Conservation (phyloP, 768 basidiomycete genomes). For the Tulasnella sp. region DNA sequence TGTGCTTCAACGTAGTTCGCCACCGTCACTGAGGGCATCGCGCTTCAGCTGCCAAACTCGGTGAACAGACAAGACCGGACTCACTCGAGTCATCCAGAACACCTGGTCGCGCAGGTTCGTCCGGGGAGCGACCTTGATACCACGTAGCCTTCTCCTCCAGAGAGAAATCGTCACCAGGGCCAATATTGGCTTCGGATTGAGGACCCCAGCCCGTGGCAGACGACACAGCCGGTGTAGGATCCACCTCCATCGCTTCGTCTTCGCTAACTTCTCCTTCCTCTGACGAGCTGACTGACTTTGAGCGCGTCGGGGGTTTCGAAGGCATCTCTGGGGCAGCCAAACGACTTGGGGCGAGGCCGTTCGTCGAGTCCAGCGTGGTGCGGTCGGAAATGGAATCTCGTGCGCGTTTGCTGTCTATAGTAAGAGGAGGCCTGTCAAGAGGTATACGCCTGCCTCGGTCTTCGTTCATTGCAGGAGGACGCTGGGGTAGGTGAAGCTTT, state of each 20-base stretch:
- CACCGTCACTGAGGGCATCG: conserved; percentile 4
- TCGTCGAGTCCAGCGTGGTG: not conserved
- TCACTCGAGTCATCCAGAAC: conserved; percentile 23
- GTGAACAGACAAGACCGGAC: not conserved
- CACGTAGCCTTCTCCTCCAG: not conserved
- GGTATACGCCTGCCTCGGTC: not conserved
- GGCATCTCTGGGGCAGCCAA: not conserved
- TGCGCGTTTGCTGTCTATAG: not conserved
- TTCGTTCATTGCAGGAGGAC: not conserved
- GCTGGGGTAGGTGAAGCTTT: not conserved
- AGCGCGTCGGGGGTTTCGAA: not conserved
- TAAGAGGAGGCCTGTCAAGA: not conserved
- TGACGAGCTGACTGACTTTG: not conserved
- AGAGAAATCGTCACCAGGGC: not conserved
- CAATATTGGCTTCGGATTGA: not conserved
- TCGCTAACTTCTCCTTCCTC: conserved; percentile 33
- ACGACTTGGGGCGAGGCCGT: not conserved
- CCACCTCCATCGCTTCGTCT: conserved; percentile 13
- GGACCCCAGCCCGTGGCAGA: not conserved
- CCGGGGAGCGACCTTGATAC: conserved; percentile 15
- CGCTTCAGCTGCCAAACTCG: not conserved
- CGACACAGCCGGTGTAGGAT: not conserved
- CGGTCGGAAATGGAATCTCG: not conserved
- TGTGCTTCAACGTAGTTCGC: conserved; percentile 23
- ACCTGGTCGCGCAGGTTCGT: conserved; percentile 31